phyloP scores from a whole-genome alignment of 2,329 filamentous ascomycete genomes.

The Nothomitra cinnamomea region DNA sequence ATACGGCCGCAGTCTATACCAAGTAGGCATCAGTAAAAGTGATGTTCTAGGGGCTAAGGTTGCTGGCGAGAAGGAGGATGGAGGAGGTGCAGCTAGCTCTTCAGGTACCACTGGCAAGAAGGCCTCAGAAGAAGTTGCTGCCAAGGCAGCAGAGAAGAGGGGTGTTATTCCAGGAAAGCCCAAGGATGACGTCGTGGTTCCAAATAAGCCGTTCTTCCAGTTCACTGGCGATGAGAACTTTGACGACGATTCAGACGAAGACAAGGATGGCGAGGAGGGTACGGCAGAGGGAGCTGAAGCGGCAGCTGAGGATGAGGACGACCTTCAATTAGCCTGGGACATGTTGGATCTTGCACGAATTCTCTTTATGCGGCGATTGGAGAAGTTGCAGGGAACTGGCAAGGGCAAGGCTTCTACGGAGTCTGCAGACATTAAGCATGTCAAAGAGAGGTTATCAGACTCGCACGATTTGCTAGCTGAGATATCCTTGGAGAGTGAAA shows the following conservation, averaged over 20 bases:
- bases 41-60: conserved; percentile 82
- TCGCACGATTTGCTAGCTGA: conserved; percentile 89
- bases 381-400: conserved; percentile 39
- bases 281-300: conserved; percentile 25
- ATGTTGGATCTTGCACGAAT: conserved; percentile 31
- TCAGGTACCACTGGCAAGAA: conserved; percentile 28
- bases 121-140: conserved; percentile 20
- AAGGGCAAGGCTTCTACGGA: conserved; percentile 28
- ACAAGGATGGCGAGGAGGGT: conserved; percentile 30
- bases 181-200: conserved; percentile 21
- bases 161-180: conserved; percentile 12
- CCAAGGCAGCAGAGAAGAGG: not conserved
- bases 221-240: conserved; percentile 92
- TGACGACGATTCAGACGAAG: conserved; percentile 64
- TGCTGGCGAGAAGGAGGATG: conserved; percentile 25
- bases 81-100: conserved; percentile 20
- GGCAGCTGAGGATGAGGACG: conserved; percentile 36
- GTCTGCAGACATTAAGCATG: conserved; percentile 30
- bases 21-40: conserved; percentile 83
- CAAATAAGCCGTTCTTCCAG: conserved; percentile 69
- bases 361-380: conserved; percentile 24
- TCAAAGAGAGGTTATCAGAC: conserved; percentile 79
- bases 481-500: conserved; percentile 92
- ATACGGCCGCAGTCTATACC: conserved; percentile 87
- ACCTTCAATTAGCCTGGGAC: conserved; percentile 29